Evolutionary conservation across 345 rosid genomes (phyloP).

Genomic region (Bruguiera sexangula): DNA sequence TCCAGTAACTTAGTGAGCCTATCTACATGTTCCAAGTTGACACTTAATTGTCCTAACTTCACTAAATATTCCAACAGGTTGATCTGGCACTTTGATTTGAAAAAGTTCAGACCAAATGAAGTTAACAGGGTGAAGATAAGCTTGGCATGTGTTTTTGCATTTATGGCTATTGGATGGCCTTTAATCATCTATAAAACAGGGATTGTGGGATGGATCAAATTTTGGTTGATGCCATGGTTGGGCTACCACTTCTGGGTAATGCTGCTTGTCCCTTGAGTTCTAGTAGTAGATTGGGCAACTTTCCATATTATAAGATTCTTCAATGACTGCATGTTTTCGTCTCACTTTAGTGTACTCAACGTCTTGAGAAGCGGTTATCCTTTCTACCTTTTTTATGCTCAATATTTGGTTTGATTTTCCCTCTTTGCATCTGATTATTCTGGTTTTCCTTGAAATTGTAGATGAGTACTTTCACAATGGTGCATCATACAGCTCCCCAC

Average conservation of each 20-base stretch:
- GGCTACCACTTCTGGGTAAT: slow-evolving; percentile 96
- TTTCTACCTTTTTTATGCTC: not conserved
- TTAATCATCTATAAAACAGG: slow-evolving; percentile 75
- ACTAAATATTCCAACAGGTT: slow-evolving; percentile 46
- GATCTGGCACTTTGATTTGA: slow-evolving; percentile 75
- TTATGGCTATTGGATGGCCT: slow-evolving; percentile 96
- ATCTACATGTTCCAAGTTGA: not conserved
- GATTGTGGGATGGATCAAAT: slow-evolving; percentile 83
- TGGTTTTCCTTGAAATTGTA: slow-evolving; percentile 24
- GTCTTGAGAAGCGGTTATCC: too few species aligned
- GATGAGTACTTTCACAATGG: slow-evolving; percentile 99
- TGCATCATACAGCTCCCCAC: slow-evolving; percentile 94
- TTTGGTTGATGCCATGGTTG: slow-evolving; percentile 95
- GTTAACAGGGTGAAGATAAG: slow-evolving; percentile 83
- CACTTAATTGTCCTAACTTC: slow-evolving; percentile 8
- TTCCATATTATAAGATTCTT: too few species aligned
- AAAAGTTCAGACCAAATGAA: slow-evolving; percentile 82
- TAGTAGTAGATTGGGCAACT: too few species aligned
- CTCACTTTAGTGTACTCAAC: too few species aligned
- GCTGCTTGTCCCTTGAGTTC: slow-evolving; percentile 3
- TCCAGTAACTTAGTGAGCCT: not conserved
- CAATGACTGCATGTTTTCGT: too few species aligned
- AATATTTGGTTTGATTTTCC: not conserved
- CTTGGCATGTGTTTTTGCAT: slow-evolving; percentile 90
- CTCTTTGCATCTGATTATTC: slow-evolving; percentile 4